Evolutionary conservation across 2,329 filamentous ascomycete species (phyloP).

Genomic region (Trichocomaceae sp.): DNA sequence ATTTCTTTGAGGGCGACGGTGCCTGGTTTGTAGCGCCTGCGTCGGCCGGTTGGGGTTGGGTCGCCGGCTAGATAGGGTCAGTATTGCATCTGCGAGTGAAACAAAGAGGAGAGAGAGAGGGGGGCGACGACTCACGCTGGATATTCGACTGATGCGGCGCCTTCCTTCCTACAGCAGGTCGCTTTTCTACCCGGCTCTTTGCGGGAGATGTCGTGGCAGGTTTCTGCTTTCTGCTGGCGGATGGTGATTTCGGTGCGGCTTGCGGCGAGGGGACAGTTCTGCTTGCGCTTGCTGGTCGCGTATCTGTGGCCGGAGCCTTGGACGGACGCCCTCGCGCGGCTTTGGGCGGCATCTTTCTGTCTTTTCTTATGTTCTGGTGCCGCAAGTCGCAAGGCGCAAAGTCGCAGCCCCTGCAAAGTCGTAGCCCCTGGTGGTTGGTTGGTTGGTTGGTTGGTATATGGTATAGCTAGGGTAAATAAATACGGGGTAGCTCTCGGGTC

Average conservation of each 20-base stretch:
- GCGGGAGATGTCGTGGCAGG: not conserved
- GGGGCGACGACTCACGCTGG: slow-evolving; percentile 32
- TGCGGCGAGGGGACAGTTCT: slow-evolving; percentile 10
- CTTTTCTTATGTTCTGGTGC: not conserved
- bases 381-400: not conserved
- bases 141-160: slow-evolving; percentile 23
- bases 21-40: slow-evolving; percentile 64
- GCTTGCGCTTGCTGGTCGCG: slow-evolving; percentile 14
- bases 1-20: slow-evolving; percentile 89
- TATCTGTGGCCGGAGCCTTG: slow-evolving; percentile 17
- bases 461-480: not conserved
- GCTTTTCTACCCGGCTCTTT: slow-evolving; percentile 1
- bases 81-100: too few species aligned
- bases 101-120: not conserved
- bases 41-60: slow-evolving; percentile 57
- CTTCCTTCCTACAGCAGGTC: slow-evolving; percentile 3
- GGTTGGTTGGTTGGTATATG: too few species aligned
- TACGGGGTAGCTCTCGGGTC: not conserved
- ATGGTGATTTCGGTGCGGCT: not conserved
- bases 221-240: slow-evolving; percentile 2
- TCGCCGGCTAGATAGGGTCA: slow-evolving; percentile 63
- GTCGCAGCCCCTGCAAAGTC: not conserved
- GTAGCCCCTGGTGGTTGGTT: too few species aligned
- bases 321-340: slow-evolving; percentile 16
- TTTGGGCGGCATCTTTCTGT: slow-evolving; percentile 25